A percentile compares a stretch with the other conserved stretches of the same genome.
phyloP scores from a whole-genome alignment of 805 yeast genomes.

The Lipomyces starkeyi region DNA sequence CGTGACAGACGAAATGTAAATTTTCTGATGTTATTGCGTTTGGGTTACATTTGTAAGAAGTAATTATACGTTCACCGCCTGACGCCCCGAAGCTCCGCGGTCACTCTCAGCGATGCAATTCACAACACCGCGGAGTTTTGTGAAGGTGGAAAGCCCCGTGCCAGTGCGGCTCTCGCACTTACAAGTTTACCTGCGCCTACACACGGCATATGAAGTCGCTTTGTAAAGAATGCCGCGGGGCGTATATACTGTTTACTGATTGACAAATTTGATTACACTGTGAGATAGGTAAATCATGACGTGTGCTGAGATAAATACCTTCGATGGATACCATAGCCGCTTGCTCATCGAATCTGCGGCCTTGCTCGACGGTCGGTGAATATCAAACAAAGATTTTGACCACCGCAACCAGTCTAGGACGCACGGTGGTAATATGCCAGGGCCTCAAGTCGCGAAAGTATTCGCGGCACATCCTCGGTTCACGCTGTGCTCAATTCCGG shows the following conservation, averaged over 20 bases:
- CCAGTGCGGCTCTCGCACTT: no score
- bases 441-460: slow-evolving; percentile 1
- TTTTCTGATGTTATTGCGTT: not conserved
- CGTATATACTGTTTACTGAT: not conserved
- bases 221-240: not conserved
- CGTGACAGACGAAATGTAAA: not conserved
- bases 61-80: no score
- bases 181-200: not conserved
- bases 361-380: not conserved
- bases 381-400: not conserved
- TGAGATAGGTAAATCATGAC: not conserved
- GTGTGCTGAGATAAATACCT: not conserved
- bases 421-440: not conserved
- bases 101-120: no score
- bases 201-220: not conserved
- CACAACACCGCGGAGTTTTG: no score
- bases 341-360: not conserved
- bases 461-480: not conserved
- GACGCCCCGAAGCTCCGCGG: not conserved
- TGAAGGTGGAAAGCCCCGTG: no score
- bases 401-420: not conserved
- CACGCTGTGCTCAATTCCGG: slow-evolving; percentile 1
- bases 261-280: not conserved
- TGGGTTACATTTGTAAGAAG: no score
- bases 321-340: not conserved